Base-by-base conservation (phyloP, 768 basidiomycete species). In the Mycena alexandri region DNA sequence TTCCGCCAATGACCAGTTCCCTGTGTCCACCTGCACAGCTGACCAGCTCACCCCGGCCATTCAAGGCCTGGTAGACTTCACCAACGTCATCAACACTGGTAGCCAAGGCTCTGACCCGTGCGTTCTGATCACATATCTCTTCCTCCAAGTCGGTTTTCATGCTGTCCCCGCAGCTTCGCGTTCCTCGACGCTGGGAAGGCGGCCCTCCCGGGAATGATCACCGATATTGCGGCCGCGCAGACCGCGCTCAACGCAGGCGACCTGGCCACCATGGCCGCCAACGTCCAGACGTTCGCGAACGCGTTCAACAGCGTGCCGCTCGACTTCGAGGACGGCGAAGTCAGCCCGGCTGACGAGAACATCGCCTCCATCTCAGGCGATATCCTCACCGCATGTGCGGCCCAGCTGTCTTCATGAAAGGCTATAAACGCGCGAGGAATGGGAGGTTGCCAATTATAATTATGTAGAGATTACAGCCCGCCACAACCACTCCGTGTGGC, bases 131-230 rank as follows among this genome's bases (percentile, higher is more conserved):
- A 29, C 29, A 29, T 29, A n/a, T n/a, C n/a, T 29, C 36, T 46
- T 36, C 57, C n/a, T n/a, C 16, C 44, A 33, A 41, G n/a, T 44
- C 43, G 24, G 19, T 55, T 38, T 58, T 29, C 42, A 58, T 58
- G 17, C 24, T 55, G 33, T n/a, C 14, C 53, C 57, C 25, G 29
- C 29, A 29, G 29, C 29, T 29, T 58, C 57, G 41, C 44, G 36
- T 58, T 58, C 57, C 44, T 58, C 44, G 43, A 58, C 44, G 41
- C 43, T 41, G 57, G 57, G 22, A 58, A 58, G 57, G n/a, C 43
- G 43, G 57, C 44, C 41, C 41, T 58, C 13, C 57, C 57, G n/a
- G 57, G 43, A 13, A 44, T 58, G 41, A 33, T 43, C 41, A 24
- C 41, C 43, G 57, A 36, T 33, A 21, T 58, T 12, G 43, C 57